phyloP scores from a whole-genome alignment of 768 basidiomycete genomes.

The Russula vinacea region DNA sequence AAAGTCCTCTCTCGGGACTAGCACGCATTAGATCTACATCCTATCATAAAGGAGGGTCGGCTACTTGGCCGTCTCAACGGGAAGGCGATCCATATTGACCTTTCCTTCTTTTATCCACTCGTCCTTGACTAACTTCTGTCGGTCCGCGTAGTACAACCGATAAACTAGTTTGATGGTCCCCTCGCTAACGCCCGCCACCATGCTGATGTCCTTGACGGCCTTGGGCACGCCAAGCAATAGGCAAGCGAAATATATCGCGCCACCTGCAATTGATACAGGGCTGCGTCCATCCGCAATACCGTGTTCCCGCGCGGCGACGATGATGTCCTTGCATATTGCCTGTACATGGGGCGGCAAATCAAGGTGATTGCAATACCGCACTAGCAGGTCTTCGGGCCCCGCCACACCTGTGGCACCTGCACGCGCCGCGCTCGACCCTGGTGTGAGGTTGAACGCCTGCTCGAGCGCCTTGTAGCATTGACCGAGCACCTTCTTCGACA shows the following conservation, averaged over 20 bases:
- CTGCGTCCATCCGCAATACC: conserved; percentile 92
- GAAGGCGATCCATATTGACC: conserved; percentile 48
- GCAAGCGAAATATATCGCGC: conserved; percentile 92
- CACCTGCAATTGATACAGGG: conserved; percentile 98
- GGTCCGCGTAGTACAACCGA: conserved; percentile 67
- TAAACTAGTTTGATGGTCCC: conserved; percentile 93
- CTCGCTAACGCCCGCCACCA: conserved; percentile 92
- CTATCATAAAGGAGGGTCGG: background rate
- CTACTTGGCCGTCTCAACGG: conserved; percentile 34
- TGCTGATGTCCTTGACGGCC: conserved; percentile 79
- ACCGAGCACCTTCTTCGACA: conserved; percentile 92
- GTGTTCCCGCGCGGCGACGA: conserved; percentile 71
- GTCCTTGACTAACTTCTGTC: conserved; percentile 76
- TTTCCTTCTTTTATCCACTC: conserved; percentile 83
- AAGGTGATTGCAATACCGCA: conserved; percentile 93
- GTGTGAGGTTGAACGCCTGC: conserved; percentile 81
- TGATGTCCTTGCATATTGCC: conserved; percentile 78
- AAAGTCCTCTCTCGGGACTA: background rate
- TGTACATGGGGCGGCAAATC: conserved; percentile 81
- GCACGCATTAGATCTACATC: background rate
- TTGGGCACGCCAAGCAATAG: conserved; percentile 72
- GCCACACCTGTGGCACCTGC: conserved; percentile 41
- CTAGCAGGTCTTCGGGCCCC: conserved; percentile 81
- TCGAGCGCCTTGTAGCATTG: conserved; percentile 90
- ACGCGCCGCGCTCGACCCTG: conserved; percentile 61